Evolutionary conservation across 768 basidiomycete genomes (phyloP).

Genomic region (Lepiota venenata): DNA sequence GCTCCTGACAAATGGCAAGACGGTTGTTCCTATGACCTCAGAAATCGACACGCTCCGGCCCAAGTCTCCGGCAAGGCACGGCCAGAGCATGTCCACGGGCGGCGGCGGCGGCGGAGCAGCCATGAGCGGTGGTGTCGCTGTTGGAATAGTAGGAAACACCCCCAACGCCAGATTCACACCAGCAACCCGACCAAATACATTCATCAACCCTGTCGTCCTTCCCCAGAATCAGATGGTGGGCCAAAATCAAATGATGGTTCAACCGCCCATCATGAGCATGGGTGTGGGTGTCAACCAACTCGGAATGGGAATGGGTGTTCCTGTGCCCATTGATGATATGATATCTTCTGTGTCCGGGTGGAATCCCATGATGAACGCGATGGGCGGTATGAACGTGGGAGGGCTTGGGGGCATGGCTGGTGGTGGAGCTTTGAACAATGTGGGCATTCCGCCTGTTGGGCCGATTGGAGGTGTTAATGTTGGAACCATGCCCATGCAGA

Average conservation of each 20-base stretch:
- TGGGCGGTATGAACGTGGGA: slow-evolving; percentile 18
- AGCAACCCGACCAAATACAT: slow-evolving; percentile 5
- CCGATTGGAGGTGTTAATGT: slow-evolving; percentile 16
- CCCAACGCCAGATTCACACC: slow-evolving; percentile 7
- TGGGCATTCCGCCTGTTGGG: slow-evolving; percentile 11
- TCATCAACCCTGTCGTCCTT: slow-evolving; percentile 11
- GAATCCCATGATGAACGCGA: slow-evolving; percentile 18
- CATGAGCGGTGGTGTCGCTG: slow-evolving; percentile 12
- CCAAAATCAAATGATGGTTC: slow-evolving; percentile 27
- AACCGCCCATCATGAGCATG: slow-evolving; percentile 31
- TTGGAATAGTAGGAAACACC: slow-evolving; percentile 1
- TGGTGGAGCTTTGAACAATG: slow-evolving; percentile 7
- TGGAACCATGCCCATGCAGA: slow-evolving; percentile 19
- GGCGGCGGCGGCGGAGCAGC: slow-evolving; percentile 11
- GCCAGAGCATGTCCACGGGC: slow-evolving; percentile 8
- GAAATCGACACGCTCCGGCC: slow-evolving; percentile 86
- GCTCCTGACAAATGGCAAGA: slow-evolving; percentile 49
- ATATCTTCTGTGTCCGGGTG: slow-evolving; percentile 17
- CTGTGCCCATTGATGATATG: slow-evolving; percentile 17
- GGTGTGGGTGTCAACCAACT: slow-evolving; percentile 20
- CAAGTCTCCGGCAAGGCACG: slow-evolving; percentile 63
- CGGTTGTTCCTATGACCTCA: slow-evolving; percentile 66
- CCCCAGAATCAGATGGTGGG: slow-evolving; percentile 19
- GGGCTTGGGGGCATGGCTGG: slow-evolving; percentile 17
- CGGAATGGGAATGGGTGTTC: slow-evolving; percentile 21